Evolutionary conservation across 1,284 basidiomycete genomes (phyloP).

Genomic region (Ceratorhiza oryzae-sativae): DNA sequence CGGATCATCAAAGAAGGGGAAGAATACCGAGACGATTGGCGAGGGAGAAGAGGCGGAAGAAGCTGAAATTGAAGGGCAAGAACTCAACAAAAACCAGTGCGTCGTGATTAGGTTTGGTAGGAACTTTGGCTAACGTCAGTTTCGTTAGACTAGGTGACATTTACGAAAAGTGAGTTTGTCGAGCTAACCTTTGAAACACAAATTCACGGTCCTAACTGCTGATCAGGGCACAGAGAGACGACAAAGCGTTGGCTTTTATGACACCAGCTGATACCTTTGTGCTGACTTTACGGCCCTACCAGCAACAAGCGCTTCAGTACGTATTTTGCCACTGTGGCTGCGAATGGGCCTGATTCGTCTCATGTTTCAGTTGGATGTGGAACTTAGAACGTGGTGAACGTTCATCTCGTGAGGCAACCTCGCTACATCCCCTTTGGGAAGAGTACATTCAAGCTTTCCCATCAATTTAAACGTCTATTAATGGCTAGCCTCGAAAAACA

Average conservation of each 20-base stretch:
- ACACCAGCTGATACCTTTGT: slow-evolving; percentile 83
- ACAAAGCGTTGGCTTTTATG: slow-evolving; percentile 78
- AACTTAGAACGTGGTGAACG: slow-evolving; percentile 76
- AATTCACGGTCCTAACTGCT: slow-evolving; percentile 42
- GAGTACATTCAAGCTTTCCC: slow-evolving; percentile 63
- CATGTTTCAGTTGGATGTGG: slow-evolving; percentile 88
- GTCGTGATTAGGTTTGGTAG: slow-evolving; percentile 44
- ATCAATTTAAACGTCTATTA: background rate
- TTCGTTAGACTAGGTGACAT: slow-evolving; percentile 66
- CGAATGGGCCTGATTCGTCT: background rate
- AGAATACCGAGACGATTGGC: slow-evolving; percentile 58
- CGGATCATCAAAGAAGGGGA: slow-evolving; percentile 57
- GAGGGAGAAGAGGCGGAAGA: slow-evolving; percentile 67
- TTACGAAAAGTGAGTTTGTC: slow-evolving; percentile 72
- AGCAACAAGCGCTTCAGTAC: slow-evolving; percentile 88
- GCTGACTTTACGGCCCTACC: slow-evolving; percentile 84
- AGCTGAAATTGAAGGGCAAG: slow-evolving; percentile 65
- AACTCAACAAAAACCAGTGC: slow-evolving; percentile 73
- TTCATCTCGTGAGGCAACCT: slow-evolving; percentile 69
- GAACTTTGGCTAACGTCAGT: slow-evolving; percentile 38
- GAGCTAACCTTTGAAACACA: background rate
- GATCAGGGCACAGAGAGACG: slow-evolving; percentile 83
- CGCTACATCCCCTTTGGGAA: slow-evolving; percentile 95
- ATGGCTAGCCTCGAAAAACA: slow-evolving; percentile 47
- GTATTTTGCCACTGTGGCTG: slow-evolving; percentile 44